Evolutionary conservation across 2,329 filamentous ascomycete genomes (phyloP), one percentile per base, ranked within the genome.

Genomic region (Aureobasidium musti): DNA sequence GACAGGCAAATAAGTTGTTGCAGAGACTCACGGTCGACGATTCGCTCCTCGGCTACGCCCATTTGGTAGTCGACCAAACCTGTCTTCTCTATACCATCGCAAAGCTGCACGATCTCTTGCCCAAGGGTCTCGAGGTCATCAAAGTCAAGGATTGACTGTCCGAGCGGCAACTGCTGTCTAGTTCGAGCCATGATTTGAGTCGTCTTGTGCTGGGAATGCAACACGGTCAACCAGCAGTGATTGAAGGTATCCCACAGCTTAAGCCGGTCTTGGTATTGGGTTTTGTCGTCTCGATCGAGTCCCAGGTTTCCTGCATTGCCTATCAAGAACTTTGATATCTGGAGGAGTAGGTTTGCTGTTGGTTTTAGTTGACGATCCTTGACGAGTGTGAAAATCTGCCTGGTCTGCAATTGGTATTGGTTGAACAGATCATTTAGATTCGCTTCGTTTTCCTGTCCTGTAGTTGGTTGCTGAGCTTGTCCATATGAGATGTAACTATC

Each of bases 61-160:
- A 97, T 96, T 74, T 98, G 90, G 76, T 98, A 99, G 79, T 99
- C 95, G 13, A 99, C 92, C 56, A 99, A 81, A n/a, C 95, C 95
- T 75, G 96, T 89, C 71, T 90, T 89, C 77, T 98, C 94, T 69
- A 98, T 86, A 60, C 86, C 86, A 75, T 98, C 92, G 75, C 93
- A 96, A 60, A 97, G 82, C 60, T 88, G 85, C 66, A 96, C 85
- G 35, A 99, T 79, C 73, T 96, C 90, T 65, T 89, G 89, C 14
- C 91, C 92, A 85, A 98, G 89, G 71, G 87, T 88, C 72, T 91
- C 87, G 57, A 98, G 82, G 28, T 82, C 84, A 2, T 90, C 88
- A 70, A 85, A 82, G 37, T 85, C 84, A 72, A 98, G 84, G 14
- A 95, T 77, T 63, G 81, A 87, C 69, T 88, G 86, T 43, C 86